Evolutionary conservation across 78 protist species (phyloP), one percentile per base, ranked within the genome.

Genomic region (Chrysochromulina parva): DNA sequence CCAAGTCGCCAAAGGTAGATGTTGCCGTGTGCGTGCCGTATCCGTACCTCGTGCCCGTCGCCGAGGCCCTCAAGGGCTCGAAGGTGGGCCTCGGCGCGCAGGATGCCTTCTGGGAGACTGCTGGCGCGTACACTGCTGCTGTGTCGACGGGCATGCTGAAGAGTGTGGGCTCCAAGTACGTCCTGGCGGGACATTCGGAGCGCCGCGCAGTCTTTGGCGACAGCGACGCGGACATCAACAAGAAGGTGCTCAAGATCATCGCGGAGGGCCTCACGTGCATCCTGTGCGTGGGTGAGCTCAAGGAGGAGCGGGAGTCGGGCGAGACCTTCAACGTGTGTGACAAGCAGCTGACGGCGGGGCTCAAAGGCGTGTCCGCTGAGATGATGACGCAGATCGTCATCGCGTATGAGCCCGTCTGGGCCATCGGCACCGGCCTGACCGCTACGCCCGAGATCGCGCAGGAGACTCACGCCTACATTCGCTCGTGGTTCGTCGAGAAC

Each of bases 391-490:
- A 50, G 82, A 19, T 87, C 52, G 74, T 69, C 50, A 87, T 87
- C 81, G 90, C 84, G 1, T 98, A 98, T 85, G 99, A 98, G 94
- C 99, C 99, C 17, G 99, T 99, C 60, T 99, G 99, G 99, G 99
- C 99, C 76, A 99, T 99, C 73, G 99, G 99, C 47, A 99, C 99
- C 62, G 99, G 99, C 52, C 91, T 94, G 57, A 94, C 93, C 6
- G 99, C 99, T 54, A 88, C 99, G 6, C 98, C 99, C 48, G 96
- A 96, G 89, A 24, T 50, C 38, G 93, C 93, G 19, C 89, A 93
- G 93, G 94, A 93, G 74, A 82, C 93, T 6, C 97, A 96, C 89
- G 87, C 71, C 22, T 73, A 26, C 87, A 65, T 98, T 71, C 94
- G 98, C 65, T 24, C 1, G 52, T 97, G 96, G 97, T 52, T 98